phyloP scores from a whole-genome alignment of 495 filamentous ascomycete genomes.

The Hyaloscypha hepaticicola region DNA sequence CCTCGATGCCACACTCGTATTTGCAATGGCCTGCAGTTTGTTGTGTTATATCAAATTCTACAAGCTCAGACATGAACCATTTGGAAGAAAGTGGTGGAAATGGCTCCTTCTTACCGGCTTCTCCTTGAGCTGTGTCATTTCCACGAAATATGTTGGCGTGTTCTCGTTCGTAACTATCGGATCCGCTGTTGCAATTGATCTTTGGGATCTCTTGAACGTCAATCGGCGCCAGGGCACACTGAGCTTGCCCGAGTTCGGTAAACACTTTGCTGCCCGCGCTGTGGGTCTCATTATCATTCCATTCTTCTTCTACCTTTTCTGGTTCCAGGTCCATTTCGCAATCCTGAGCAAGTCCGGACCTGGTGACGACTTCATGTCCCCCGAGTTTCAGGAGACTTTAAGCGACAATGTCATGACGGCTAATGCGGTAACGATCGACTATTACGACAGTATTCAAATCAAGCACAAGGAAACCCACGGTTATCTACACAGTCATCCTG shows the following conservation, averaged over 20 bases:
- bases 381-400: slow-evolving; percentile 95
- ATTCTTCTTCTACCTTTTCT: slow-evolving; percentile 98
- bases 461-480: slow-evolving; percentile 97
- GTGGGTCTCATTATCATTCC: slow-evolving; percentile 84
- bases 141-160: slow-evolving; percentile 94
- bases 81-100: slow-evolving; percentile 98
- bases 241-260: slow-evolving; percentile 72
- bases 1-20: slow-evolving; percentile 88
- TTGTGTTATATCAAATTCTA: slow-evolving; percentile 96
- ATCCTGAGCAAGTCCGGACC: slow-evolving; percentile 87
- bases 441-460: slow-evolving; percentile 84
- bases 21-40: slow-evolving; percentile 92
- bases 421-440: slow-evolving; percentile 82
- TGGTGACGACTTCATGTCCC: slow-evolving; percentile 98
- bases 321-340: slow-evolving; percentile 99
- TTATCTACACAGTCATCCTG: slow-evolving; percentile 89
- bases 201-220: slow-evolving; percentile 92
- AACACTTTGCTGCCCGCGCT: slow-evolving; percentile 85
- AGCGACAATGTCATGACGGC: slow-evolving; percentile 89
- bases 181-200: slow-evolving; percentile 85
- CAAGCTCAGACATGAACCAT: slow-evolving; percentile 87
- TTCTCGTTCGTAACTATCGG: slow-evolving; percentile 98
- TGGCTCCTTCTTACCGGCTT: slow-evolving; percentile 96
- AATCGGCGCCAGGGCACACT: slow-evolving; percentile 77
- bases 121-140: slow-evolving; percentile 93